Evolutionary conservation across 106 monocot species (phyloP).

Genomic region (Phalaenopsis aphrodite): DNA sequence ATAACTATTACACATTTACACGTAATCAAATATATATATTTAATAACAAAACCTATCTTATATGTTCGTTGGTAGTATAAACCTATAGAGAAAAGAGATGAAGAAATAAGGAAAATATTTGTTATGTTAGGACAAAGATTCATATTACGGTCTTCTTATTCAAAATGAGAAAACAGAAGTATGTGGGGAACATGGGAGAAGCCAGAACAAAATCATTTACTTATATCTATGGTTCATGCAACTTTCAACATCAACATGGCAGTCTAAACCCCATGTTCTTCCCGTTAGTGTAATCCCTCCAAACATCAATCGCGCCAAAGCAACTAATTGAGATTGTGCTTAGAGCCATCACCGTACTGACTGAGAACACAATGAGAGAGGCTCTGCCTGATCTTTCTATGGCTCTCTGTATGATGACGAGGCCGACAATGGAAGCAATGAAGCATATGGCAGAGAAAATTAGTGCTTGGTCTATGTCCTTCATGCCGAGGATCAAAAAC

Average conservation of each 20-base stretch:
- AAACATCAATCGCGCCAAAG: conserved; percentile 65
- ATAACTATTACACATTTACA: too few relatives aligned
- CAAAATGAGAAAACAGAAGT: not conserved
- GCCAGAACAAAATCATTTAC: not conserved
- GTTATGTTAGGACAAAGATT: not conserved
- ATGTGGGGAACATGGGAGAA: not conserved
- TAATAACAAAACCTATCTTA: too few relatives aligned
- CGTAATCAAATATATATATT: too few relatives aligned
- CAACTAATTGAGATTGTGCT: conserved; percentile 52
- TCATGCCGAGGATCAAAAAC: conserved; percentile 62
- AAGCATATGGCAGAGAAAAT: conserved; percentile 41
- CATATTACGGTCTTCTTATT: not conserved
- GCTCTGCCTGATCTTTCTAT: conserved; percentile 47
- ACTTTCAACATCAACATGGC: conserved; percentile 23
- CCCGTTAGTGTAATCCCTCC: conserved; percentile 41
- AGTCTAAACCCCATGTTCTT: conserved; percentile 70
- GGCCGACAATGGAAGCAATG: conserved; percentile 44
- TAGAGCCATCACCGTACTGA: conserved; percentile 53
- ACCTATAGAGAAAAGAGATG: too few relatives aligned
- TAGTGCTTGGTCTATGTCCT: conserved; percentile 19
- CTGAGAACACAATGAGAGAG: conserved; percentile 68
- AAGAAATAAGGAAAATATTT: not conserved
- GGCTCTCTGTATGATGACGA: conserved; percentile 35
- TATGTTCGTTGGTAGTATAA: too few relatives aligned
- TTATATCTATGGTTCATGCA: not conserved